Base-by-base conservation (phyloP, 176 grass and related monocot genomes). In the Bolboschoenus planiculmis region DNA sequence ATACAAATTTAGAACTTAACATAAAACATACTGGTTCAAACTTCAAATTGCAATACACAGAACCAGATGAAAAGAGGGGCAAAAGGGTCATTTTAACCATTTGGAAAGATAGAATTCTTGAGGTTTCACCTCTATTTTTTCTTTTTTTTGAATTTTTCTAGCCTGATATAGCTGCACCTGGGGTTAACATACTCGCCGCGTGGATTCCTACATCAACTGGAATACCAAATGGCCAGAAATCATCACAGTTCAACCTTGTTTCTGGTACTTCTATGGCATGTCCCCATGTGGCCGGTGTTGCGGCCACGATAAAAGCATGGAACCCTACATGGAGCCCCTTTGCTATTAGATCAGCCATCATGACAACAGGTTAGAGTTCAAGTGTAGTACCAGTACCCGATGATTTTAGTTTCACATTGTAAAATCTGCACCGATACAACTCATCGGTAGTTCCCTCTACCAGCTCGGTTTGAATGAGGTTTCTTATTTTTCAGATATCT, bases 251-350 rank as follows among this genome's bases (percentile, higher is more conserved):
- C 85, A 97, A 97, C 18, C 78, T 97, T 6, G 85, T 91, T 34
- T 97, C 95, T 0, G 92, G 95, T 21, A 97, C 95, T 33, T 97
- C 95, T 77, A 97, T 97, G 92, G 92, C 92, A 3, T 97, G 95
- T 66, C 95, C 92, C 0, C 95, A 97, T 82, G 90, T 94, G 11
- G 85, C 92, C 0, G 90, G 90, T 0, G 88, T 87, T 0, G 92
- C 92, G 1, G 90, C 95, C 4, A 94, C 87, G 0, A 46, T 97
- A 21, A 94, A 80, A 62, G 56, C 92, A 14, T 94, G 95, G 95
- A 92, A 97, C n/a, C 92, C 92, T 1, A 85, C 85, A 10, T 94
- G 95, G 95, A 97, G 90, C 65, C 95, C 92, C 0, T 88, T 90
- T 4, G 95, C 92, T 9, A 84, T 97, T 82, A 61, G 95, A 15